Percentiles rank a stretch among this genome's conserved stretches.
phyloP scores from a whole-genome alignment of 2,329 filamentous ascomycete genomes.

The Botryosphaeria dothidea region DNA sequence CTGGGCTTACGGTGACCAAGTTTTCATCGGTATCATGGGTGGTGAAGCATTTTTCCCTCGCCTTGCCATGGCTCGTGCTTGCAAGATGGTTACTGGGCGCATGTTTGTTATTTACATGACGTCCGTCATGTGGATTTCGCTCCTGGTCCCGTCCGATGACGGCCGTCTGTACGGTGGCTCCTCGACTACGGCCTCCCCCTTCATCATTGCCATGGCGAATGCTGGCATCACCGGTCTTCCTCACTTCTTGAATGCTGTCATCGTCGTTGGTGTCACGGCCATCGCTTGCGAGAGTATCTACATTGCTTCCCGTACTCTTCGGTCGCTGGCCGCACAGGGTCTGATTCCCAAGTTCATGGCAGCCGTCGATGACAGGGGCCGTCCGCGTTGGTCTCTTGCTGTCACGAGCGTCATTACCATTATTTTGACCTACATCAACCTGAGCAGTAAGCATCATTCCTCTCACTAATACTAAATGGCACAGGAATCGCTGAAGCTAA shows the following conservation, averaged over 20 bases:
- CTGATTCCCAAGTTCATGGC: constrained; percentile 32
- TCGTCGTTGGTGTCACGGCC: constrained; percentile 34
- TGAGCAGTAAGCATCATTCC: constrained; percentile 24
- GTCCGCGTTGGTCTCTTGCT: constrained; percentile 31
- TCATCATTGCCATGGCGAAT: constrained; percentile 33
- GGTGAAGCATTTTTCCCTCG: constrained; percentile 43
- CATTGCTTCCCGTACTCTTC: constrained; percentile 34
- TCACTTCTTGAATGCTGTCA: constrained; percentile 34
- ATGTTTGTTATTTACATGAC: constrained; percentile 41
- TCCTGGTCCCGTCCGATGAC: constrained; percentile 21
- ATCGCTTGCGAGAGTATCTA: constrained; percentile 37
- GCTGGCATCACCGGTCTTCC: constrained; percentile 33
- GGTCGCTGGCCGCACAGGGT: constrained; percentile 30
- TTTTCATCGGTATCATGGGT: constrained; percentile 43
- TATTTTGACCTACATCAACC: constrained; percentile 34
- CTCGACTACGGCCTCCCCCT: constrained; percentile 33
- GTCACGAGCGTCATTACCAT: constrained; percentile 30
- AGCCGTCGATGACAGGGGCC: constrained; percentile 31
- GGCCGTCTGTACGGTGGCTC: constrained; percentile 25
- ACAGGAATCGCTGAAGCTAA: background rate
- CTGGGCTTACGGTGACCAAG: constrained; percentile 31
- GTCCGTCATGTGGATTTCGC: constrained; percentile 29
- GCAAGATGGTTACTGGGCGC: constrained; percentile 40
- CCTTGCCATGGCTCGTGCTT: constrained; percentile 41
- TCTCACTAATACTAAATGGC: background rate